These are phyloP conservation scores for Coemansia sp. DNA, from an alignment of 192 early-diverging fungal genomes.

Conservation along the genomic window DNA sequence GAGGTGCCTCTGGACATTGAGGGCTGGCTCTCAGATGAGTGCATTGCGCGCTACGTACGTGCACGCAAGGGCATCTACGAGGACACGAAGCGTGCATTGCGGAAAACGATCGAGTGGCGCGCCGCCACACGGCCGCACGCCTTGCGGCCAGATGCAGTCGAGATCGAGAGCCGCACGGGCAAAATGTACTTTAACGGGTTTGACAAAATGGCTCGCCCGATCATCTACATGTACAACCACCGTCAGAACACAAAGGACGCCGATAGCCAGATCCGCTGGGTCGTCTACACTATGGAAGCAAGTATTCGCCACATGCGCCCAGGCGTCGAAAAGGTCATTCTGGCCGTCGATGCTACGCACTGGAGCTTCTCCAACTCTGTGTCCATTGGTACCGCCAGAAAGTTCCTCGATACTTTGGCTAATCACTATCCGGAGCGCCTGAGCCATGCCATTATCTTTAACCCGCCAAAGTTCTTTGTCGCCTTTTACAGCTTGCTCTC, in stretches of 20 bases:
- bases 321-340: constrained; percentile 72
- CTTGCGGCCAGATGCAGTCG: constrained; percentile 72
- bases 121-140: constrained; percentile 67
- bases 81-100: constrained; percentile 66
- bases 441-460: constrained; percentile 68
- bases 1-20: constrained; percentile 48
- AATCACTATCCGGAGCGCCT: constrained; percentile 92
- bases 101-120: constrained; percentile 80
- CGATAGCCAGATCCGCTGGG: constrained; percentile 74
- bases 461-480: constrained; percentile 86
- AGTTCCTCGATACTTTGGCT: constrained; percentile 79
- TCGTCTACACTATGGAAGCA: constrained; percentile 81
- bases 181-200: constrained; percentile 87
- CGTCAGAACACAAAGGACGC: constrained; percentile 79
- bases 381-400: constrained; percentile 69
- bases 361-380: constrained; percentile 68
- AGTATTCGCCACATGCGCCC: constrained; percentile 70
- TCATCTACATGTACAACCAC: constrained; percentile 76
- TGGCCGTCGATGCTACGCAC: constrained; percentile 83
- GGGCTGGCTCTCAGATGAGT: constrained; percentile 58
- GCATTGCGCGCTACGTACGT: constrained; percentile 70
- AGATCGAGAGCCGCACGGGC: constrained; percentile 75
- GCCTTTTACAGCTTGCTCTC: constrained; percentile 80
- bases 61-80: constrained; percentile 72
- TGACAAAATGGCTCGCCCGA: constrained; percentile 71